These are phyloP conservation scores for Catunica adiposa DNA, from an alignment of 2,329 filamentous ascomycete species.

Conservation along the genomic window DNA sequence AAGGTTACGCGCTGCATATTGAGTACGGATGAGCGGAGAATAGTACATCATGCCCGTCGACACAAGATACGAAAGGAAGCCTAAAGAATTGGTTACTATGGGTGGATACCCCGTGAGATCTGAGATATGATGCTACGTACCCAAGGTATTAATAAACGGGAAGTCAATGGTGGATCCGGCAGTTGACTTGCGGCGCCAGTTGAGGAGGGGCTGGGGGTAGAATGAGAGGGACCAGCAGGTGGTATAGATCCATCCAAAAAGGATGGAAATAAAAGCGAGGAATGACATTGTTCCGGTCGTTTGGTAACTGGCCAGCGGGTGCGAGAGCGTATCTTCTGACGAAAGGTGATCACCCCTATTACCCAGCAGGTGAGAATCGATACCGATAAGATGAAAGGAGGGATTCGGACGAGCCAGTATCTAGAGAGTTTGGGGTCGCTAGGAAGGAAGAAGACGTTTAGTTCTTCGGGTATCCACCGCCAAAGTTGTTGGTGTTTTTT, in stretches of 20 bases:
- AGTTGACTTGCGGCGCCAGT: constrained; percentile 60
- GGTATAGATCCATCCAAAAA: constrained; percentile 63
- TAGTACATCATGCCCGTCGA: constrained; percentile 65
- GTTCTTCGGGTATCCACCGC: too few species aligned
- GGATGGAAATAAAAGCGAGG: constrained; percentile 27
- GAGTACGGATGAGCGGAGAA: constrained; percentile 56
- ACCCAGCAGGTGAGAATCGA: too few species aligned
- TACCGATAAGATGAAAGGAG: too few species aligned
- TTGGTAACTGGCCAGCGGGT: too few species aligned
- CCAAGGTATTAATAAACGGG: constrained; percentile 53
- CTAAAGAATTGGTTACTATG: constrained; percentile 21
- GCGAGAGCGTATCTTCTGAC: too few species aligned
- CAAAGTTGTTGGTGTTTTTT: too few species aligned
- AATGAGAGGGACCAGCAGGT: constrained; percentile 74
- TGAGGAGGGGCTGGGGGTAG: constrained; percentile 78
- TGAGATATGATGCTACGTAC: constrained; percentile 20
- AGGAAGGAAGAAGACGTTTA: too few species aligned
- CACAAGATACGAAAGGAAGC: constrained; percentile 59
- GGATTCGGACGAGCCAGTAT: too few species aligned
- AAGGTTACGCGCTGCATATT: constrained; percentile 69
- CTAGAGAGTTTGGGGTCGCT: too few species aligned
- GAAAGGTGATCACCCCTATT: too few species aligned
- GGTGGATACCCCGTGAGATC: neutral
- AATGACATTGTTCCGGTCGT: neutral
- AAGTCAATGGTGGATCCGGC: constrained; percentile 79